Evolutionary conservation across 164 flowering plant species (phyloP).

Genomic region (Stephania yunnanensis): DNA sequence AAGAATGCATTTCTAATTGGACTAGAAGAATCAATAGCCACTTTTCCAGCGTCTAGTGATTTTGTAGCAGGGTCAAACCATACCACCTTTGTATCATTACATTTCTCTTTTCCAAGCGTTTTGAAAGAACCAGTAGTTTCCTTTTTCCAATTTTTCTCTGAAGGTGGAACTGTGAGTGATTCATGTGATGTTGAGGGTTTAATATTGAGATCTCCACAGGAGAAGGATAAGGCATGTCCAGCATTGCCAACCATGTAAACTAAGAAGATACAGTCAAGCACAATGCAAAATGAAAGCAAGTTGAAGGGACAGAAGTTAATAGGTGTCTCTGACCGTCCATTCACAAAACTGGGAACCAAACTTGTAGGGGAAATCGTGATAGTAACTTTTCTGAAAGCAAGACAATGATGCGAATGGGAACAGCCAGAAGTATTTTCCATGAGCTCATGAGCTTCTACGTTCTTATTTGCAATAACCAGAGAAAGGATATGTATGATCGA

Average conservation of each 20-base stretch:
- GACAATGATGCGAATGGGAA: constrained; percentile 21
- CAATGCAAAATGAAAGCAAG: constrained; percentile 35
- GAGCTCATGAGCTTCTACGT: constrained; percentile 16
- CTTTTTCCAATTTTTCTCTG: constrained; percentile 6
- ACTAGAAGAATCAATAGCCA: constrained; percentile 11
- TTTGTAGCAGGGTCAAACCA: constrained; percentile 56
- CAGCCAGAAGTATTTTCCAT: constrained; percentile 21
- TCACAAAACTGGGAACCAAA: constrained; percentile 19
- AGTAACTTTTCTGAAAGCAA: constrained; percentile 39
- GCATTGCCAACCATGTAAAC: constrained; percentile 26
- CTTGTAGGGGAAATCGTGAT: constrained; percentile 33
- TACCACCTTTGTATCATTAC: constrained; percentile 22
- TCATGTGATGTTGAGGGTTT: constrained; percentile 22
- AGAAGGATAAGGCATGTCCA: constrained; percentile 36
- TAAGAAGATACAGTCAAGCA: constrained; percentile 35
- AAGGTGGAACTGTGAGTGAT: constrained; percentile 9
- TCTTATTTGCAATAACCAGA: constrained; percentile 8
- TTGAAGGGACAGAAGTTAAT: constrained; percentile 24
- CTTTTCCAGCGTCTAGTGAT: constrained; percentile 20
- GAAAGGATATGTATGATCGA: constrained; percentile 19
- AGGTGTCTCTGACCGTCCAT: constrained; percentile 21
- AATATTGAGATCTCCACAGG: constrained; percentile 53
- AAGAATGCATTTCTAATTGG: constrained; percentile 15
- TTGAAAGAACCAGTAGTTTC: constrained; percentile 8
- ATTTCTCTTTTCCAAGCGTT: constrained; percentile 20